phyloP scores from a whole-genome alignment of 108 stramenopile genomes.

The Fragilaria crotonensis region DNA sequence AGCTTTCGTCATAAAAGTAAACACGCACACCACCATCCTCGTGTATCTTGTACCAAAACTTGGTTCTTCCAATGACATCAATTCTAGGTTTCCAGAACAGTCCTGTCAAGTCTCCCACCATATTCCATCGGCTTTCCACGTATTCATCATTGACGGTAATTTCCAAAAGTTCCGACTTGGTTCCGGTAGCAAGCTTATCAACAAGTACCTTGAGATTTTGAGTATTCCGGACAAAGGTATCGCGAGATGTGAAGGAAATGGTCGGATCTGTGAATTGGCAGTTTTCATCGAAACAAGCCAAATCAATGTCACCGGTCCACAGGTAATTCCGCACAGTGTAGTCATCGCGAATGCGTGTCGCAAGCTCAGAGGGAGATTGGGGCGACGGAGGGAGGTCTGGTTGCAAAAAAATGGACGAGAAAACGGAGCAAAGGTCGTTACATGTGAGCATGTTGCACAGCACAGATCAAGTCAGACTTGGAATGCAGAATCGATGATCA shows the following conservation, averaged over 20 bases:
- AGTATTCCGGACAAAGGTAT: slow-evolving; percentile 53
- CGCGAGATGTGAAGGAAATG: slow-evolving; percentile 56
- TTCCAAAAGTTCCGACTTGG: slow-evolving; percentile 45
- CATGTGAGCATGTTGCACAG: not conserved
- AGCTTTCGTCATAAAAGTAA: slow-evolving; percentile 70
- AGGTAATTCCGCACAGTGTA: slow-evolving; percentile 67
- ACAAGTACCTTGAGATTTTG: slow-evolving; percentile 66
- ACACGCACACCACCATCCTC: slow-evolving; percentile 24
- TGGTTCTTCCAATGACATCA: slow-evolving; percentile 74
- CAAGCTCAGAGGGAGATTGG: slow-evolving; percentile 33
- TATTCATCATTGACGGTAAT: slow-evolving; percentile 39
- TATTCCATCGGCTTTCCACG: slow-evolving; percentile 75
- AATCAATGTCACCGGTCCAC: slow-evolving; percentile 77
- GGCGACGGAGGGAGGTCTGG: slow-evolving; percentile 10
- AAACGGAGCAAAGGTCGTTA: not conserved
- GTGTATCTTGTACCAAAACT: slow-evolving; percentile 60
- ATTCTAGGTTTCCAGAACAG: slow-evolving; percentile 74
- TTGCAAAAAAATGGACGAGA: not conserved
- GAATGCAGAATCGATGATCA: not conserved
- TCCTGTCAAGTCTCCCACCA: slow-evolving; percentile 60
- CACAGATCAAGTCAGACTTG: not conserved
- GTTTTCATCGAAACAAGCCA: slow-evolving; percentile 39
- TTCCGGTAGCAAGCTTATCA: slow-evolving; percentile 24
- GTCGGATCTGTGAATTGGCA: slow-evolving; percentile 79
- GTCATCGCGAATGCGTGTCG: slow-evolving; percentile 48